Percentiles rank a stretch among this genome's conserved stretches.
phyloP scores from a whole-genome alignment of 768 basidiomycete genomes.

The Calvatia gigantea region DNA sequence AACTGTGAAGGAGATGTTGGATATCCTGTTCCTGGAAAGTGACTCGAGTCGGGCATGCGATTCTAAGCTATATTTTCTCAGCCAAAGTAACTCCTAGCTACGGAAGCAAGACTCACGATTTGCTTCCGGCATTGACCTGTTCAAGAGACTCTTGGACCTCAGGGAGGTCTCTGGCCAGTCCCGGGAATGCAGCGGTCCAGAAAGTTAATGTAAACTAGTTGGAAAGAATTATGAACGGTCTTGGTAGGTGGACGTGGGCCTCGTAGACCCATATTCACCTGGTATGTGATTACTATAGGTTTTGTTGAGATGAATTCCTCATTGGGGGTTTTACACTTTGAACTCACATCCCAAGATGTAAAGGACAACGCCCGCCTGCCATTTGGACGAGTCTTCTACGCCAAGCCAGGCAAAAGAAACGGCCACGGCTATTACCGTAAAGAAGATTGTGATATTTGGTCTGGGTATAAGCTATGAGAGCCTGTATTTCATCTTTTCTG shows the following conservation, averaged over 20 bases:
- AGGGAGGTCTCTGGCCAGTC: conserved; percentile 65
- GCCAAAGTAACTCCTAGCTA: neutral
- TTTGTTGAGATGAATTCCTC: conserved; percentile 9
- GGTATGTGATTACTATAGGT: conserved; percentile 63
- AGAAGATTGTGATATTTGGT: conserved; percentile 76
- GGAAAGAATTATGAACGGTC: neutral
- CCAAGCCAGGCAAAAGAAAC: conserved; percentile 80
- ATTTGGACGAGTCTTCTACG: conserved; percentile 60
- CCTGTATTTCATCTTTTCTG: neutral
- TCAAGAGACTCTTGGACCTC: conserved; percentile 55
- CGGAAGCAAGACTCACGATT: conserved; percentile 35
- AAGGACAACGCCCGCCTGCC: conserved; percentile 57
- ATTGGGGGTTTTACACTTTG: too few relatives aligned
- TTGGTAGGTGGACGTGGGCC: neutral
- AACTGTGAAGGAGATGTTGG: conserved; percentile 71
- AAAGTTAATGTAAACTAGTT: conserved; percentile 65
- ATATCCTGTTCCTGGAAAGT: conserved; percentile 66
- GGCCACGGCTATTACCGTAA: conserved; percentile 60
- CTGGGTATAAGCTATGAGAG: conserved; percentile 27
- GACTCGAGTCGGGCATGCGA: conserved; percentile 58
- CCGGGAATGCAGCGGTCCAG: conserved; percentile 83
- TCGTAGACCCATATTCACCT: conserved; percentile 30
- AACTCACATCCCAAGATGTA: conserved; percentile 63
- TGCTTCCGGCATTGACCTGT: conserved; percentile 36
- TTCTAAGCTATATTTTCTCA: conserved; percentile 28